These are phyloP conservation scores for Cucurbita argyrosperma DNA, from an alignment of 306 rosid genomes.

Conservation along the genomic window DNA sequence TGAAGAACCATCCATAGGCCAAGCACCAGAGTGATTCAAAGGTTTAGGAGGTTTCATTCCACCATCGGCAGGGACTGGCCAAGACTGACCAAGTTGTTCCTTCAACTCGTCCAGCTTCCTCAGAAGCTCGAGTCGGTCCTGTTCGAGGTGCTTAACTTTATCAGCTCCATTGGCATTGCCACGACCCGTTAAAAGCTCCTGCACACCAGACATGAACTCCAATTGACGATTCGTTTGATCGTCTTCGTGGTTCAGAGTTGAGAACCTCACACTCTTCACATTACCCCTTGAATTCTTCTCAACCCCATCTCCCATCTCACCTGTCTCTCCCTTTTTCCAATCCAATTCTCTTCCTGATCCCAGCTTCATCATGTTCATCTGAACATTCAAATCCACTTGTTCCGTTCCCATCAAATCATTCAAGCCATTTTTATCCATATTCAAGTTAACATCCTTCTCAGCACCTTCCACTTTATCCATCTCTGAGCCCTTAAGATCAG, in stretches of 20 bases:
- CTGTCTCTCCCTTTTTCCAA: slow-evolving; percentile 43
- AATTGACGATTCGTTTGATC: slow-evolving; percentile 40
- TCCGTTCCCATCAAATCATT: slow-evolving; percentile 29
- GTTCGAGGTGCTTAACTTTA: slow-evolving; percentile 53
- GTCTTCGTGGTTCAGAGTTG: slow-evolving; percentile 44
- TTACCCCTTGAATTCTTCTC: slow-evolving; percentile 26
- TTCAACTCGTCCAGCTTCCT: slow-evolving; percentile 81
- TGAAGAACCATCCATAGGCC: slow-evolving; percentile 36
- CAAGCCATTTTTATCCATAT: slow-evolving; percentile 21
- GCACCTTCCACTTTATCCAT: slow-evolving; percentile 19
- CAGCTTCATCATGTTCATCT: slow-evolving; percentile 15
- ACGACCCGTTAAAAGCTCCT: slow-evolving; percentile 33
- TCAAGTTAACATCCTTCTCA: slow-evolving; percentile 19
- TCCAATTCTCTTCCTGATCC: slow-evolving; percentile 30
- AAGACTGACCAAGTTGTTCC: slow-evolving; percentile 63
- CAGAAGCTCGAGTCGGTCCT: slow-evolving; percentile 76
- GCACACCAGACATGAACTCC: slow-evolving; percentile 28
- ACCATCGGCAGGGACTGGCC: slow-evolving; percentile 18
- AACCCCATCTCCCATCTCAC: slow-evolving; percentile 24
- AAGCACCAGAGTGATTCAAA: slow-evolving; percentile 28
- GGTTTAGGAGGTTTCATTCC: slow-evolving; percentile 46
- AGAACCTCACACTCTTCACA: slow-evolving; percentile 49
- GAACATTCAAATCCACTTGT: slow-evolving; percentile 21
- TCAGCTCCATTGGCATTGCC: slow-evolving; percentile 31
- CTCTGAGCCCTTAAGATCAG: slow-evolving; percentile 25